Conservation (phyloP, 1,139 yeast genomes). For the Yamadazyma conglobata region DNA sequence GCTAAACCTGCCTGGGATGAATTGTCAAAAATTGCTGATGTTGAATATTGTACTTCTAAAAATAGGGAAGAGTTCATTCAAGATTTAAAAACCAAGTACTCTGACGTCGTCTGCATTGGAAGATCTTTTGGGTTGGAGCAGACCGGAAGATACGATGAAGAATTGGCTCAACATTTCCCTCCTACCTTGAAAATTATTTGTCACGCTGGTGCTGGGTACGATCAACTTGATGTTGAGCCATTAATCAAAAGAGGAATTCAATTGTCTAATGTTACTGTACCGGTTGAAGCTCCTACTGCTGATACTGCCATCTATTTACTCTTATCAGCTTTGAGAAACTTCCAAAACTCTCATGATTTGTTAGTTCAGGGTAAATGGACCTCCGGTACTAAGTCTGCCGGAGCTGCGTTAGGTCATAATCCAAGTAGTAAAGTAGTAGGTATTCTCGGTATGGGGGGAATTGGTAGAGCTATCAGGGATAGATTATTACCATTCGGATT, state of each 20-base stretch:
- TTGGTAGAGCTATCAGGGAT: conserved; percentile 65
- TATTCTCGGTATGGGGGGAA: conserved; percentile 74
- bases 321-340: conserved; percentile 68
- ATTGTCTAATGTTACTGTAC: conserved; percentile 66
- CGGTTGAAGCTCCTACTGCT: conserved; percentile 81
- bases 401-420: conserved; percentile 35
- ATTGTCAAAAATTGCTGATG: conserved; percentile 44
- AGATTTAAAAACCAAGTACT: conserved; percentile 48
- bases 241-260: conserved; percentile 53
- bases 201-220: conserved; percentile 95
- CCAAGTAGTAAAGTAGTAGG: conserved; percentile 65
- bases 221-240: conserved; percentile 63
- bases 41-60: conserved; percentile 43
- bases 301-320: conserved; percentile 69
- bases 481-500: conserved; percentile 67
- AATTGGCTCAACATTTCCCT: conserved; percentile 61
- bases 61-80: conserved; percentile 48
- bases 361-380: conserved; percentile 62
- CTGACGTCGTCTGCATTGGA: conserved; percentile 46
- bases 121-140: conserved; percentile 44
- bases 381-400: conserved; percentile 21
- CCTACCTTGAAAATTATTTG: conserved; percentile 57
- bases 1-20: conserved; percentile 59
- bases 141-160: conserved; percentile 79
- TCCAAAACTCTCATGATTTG: conserved; percentile 40